Conservation (phyloP, 2,329 filamentous ascomycete species). For the Colletotrichum coccodes region DNA sequence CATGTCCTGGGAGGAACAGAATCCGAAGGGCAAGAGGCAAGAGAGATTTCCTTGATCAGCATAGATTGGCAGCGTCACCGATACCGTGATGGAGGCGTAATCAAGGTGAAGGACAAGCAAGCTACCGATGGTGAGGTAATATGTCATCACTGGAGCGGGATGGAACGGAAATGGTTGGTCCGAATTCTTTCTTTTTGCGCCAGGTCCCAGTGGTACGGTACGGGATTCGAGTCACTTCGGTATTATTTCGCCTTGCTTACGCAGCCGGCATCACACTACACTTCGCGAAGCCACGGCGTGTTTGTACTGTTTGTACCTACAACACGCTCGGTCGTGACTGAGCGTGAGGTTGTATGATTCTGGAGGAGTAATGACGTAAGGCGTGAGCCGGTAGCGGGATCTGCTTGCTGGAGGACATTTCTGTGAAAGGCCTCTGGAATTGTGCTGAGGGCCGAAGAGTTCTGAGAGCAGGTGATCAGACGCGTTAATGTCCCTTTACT, state of each 20-base stretch:
- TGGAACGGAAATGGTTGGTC: background rate
- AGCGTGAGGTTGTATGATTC: background rate
- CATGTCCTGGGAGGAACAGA: background rate
- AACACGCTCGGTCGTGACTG: background rate
- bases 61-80: constrained; percentile 18
- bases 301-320: background rate
- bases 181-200: background rate
- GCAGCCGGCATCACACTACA: background rate
- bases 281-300: background rate
- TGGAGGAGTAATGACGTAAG: constrained; percentile 4
- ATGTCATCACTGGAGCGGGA: background rate
- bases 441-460: background rate
- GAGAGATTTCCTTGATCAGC: constrained; percentile 17
- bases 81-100: constrained; percentile 13
- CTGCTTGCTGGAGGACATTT: background rate
- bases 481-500: background rate
- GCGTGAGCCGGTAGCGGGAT: background rate
- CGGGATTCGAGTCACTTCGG: background rate
- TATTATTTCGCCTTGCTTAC: background rate
- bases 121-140: constrained; percentile 26
- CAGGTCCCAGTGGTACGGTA: background rate
- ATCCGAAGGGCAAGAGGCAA: background rate
- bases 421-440: background rate
- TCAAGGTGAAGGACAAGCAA: background rate
- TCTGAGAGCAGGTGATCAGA: background rate